A percentile compares a stretch with the other conserved stretches of the same genome.
phyloP scores from a whole-genome alignment of 1,284 basidiomycete genomes.

The Caloboletus firmus region DNA sequence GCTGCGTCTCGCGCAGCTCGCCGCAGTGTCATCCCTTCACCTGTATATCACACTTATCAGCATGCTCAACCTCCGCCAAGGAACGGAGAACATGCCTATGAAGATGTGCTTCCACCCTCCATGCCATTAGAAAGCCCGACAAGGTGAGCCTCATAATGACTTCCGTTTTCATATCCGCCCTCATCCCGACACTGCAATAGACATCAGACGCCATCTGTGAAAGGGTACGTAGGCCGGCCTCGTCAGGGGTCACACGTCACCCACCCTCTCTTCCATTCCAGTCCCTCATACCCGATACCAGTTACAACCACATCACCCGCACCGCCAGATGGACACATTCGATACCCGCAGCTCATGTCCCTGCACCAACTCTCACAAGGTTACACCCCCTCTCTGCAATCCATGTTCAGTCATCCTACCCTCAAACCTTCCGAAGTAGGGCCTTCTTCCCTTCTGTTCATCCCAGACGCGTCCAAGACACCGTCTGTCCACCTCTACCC shows the following conservation, averaged over 20 bases:
- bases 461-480: conserved; percentile 33
- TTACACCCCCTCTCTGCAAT: conserved; percentile 55
- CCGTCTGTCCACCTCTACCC: conserved; percentile 35
- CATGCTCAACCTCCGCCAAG: conserved; percentile 25
- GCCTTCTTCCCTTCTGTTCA: conserved; percentile 33
- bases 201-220: conserved; percentile 26
- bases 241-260: conserved; percentile 6
- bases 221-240: conserved; percentile 24
- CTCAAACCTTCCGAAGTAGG: conserved; percentile 36
- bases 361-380: conserved; percentile 57
- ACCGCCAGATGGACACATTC: conserved; percentile 43
- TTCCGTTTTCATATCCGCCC: conserved; percentile 30
- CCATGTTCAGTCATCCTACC: conserved; percentile 47
- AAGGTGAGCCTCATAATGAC: conserved; percentile 37
- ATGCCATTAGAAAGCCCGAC: conserved; percentile 49
- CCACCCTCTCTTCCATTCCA: conserved; percentile 23
- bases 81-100: conserved; percentile 23
- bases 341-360: conserved; percentile 56
- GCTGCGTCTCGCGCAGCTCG: conserved; percentile 30
- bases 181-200: conserved; percentile 22
- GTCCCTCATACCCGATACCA: conserved; percentile 37
- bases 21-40: conserved; percentile 22
- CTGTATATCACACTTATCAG: conserved; percentile 25
- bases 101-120: conserved; percentile 29
- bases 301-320: conserved; percentile 53